Percentiles rank a stretch among this genome's conserved stretches.
These are phyloP conservation scores for Stephania japonica DNA, from an alignment of 164 flowering plant species.

Conservation along the genomic window DNA sequence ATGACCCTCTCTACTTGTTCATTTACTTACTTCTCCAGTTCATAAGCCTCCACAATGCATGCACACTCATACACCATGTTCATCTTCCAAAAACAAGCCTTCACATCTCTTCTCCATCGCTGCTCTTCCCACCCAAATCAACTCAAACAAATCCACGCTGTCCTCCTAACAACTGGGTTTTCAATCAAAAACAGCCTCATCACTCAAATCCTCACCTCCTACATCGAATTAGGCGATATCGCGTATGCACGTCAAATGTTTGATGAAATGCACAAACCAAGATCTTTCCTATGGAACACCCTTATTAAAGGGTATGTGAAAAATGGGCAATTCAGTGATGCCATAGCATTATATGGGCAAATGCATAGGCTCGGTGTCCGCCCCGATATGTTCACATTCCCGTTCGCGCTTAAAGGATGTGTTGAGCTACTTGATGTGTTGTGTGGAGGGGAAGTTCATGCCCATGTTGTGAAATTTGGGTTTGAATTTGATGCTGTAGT, in stretches of 20 bases:
- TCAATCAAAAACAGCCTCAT: conserved; percentile 35
- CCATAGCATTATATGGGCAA: conserved; percentile 17
- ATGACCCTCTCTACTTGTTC: no score
- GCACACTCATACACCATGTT: no score
- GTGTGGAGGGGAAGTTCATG: conserved; percentile 25
- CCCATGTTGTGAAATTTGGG: conserved; percentile 31
- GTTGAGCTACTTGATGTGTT: conserved; percentile 14
- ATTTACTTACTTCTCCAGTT: no score
- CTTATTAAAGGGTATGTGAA: conserved; percentile 37
- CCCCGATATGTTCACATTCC: conserved; percentile 38
- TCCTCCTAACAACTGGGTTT: conserved; percentile 33
- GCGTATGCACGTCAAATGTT: conserved; percentile 31
- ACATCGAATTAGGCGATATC: conserved; percentile 24
- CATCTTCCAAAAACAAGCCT: conserved; percentile 15
- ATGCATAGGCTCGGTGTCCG: conserved; percentile 28
- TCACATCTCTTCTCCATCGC: conserved; percentile 19
- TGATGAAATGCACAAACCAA: conserved; percentile 41
- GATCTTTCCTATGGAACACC: conserved; percentile 39
- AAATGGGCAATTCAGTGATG: conserved; percentile 20
- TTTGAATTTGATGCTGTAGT: conserved; percentile 29
- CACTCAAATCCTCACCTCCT: conserved; percentile 24
- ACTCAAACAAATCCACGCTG: conserved; percentile 32
- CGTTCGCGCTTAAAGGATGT: conserved; percentile 37
- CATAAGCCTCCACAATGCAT: no score
- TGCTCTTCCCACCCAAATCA: conserved; percentile 23